Conservation (phyloP, 805 yeast genomes). For the Teunomyces panamensis region DNA sequence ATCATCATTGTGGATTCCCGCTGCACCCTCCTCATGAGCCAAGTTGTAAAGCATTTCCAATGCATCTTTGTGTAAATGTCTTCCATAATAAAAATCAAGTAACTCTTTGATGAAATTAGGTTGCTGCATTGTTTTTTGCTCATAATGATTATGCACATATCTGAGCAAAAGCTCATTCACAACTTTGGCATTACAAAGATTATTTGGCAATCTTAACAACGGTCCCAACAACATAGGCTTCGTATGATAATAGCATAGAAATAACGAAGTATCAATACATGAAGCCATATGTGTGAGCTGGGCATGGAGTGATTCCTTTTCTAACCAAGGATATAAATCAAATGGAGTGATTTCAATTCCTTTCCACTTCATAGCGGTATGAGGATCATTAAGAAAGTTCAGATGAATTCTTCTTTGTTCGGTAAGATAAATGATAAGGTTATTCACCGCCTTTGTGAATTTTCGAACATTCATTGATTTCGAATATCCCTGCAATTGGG, state of each 20-base stretch:
- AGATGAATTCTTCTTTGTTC: constrained; percentile 51
- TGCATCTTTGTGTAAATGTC: constrained; percentile 62
- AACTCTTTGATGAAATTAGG: constrained; percentile 59
- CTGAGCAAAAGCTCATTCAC: constrained; percentile 54
- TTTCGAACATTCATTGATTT: constrained; percentile 22
- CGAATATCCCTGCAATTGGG: constrained; percentile 6
- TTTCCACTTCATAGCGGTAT: constrained; percentile 38
- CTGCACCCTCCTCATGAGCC: constrained; percentile 11
- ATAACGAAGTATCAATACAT: constrained; percentile 74
- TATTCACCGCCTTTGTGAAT: constrained; percentile 36
- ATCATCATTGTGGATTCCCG: constrained; percentile 12
- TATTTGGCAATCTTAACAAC: constrained; percentile 66
- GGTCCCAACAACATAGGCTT: constrained; percentile 79
- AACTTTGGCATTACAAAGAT: constrained; percentile 63
- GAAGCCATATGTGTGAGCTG: constrained; percentile 32
- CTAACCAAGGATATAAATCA: constrained; percentile 39
- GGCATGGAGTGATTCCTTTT: constrained; percentile 16
- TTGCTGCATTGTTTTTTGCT: constrained; percentile 13
- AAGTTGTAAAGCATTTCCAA: constrained; percentile 50
- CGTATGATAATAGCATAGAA: constrained; percentile 67
- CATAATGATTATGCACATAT: constrained; percentile 24
- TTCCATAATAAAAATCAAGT: constrained; percentile 72
- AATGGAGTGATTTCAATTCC: constrained; percentile 40
- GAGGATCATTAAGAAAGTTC: constrained; percentile 35
- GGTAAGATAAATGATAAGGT: constrained; percentile 47